Conservation (phyloP, 2,329 filamentous ascomycete species). For the Tolypocladium ovalisporum region DNA sequence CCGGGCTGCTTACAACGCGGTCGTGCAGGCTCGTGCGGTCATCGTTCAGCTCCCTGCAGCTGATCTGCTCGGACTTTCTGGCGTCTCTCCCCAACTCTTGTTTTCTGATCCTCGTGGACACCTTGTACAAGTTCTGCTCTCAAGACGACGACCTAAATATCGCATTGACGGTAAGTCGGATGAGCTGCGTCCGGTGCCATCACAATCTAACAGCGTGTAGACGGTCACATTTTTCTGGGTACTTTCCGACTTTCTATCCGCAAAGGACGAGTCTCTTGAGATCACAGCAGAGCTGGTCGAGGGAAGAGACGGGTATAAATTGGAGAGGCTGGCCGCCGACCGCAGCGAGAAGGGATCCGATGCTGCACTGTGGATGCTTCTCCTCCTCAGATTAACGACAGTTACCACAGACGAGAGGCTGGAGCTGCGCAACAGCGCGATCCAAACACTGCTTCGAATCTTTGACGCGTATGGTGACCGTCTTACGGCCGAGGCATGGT, state of each 20-base stretch:
- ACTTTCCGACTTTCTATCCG: conserved; percentile 74
- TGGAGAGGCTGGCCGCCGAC: conserved; percentile 47
- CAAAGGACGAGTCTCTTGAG: conserved; percentile 44
- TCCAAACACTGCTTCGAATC: conserved; percentile 83
- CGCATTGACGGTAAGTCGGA: conserved; percentile 62
- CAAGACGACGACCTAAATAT: conserved; percentile 93
- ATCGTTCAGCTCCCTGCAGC: conserved; percentile 79
- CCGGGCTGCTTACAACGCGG: conserved; percentile 34
- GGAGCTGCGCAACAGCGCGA: conserved; percentile 75
- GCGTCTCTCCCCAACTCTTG: conserved; percentile 59
- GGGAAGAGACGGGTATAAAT: conserved; percentile 37
- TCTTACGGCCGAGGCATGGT: conserved; percentile 69
- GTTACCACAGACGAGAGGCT: conserved; percentile 61
- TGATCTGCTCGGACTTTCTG: conserved; percentile 92
- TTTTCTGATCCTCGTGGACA: conserved; percentile 71
- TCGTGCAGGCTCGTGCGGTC: conserved; percentile 72
- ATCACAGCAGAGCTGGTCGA: conserved; percentile 47
- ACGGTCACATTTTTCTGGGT: conserved; percentile 96
- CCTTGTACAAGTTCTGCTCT: conserved; percentile 77
- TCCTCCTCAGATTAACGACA: conserved; percentile 59
- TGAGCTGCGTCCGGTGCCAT: not conserved
- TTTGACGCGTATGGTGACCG: conserved; percentile 85
- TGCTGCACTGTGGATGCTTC: conserved; percentile 67
- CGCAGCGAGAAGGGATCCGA: conserved; percentile 50
- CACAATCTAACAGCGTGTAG: conserved; percentile 23